These are phyloP conservation scores for Hyphopichia homilentoma DNA, from an alignment of 805 yeast species.

Conservation along the genomic window DNA sequence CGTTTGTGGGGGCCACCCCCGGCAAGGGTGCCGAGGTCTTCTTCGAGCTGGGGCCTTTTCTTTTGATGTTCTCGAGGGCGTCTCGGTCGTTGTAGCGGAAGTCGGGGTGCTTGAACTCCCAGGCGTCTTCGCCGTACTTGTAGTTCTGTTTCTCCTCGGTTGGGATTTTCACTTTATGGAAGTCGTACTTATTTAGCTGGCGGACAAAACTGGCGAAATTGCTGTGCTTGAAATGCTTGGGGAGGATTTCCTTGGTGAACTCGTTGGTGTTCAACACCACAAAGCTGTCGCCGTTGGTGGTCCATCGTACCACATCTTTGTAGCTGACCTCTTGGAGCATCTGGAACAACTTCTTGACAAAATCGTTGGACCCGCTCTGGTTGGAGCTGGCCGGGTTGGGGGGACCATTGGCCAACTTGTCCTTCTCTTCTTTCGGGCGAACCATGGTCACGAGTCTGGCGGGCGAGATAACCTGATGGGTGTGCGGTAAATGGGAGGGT, in stretches of 20 bases:
- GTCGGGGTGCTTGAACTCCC: constrained; percentile 95
- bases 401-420: constrained; percentile 1
- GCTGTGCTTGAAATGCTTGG: constrained; percentile 91
- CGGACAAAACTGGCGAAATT: constrained; percentile 95
- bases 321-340: constrained; percentile 85
- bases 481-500: too few species aligned
- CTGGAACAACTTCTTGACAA: constrained; percentile 72
- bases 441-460: too few species aligned
- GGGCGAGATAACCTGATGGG: too few species aligned
- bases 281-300: constrained; percentile 78
- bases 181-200: constrained; percentile 93
- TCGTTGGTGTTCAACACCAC: constrained; percentile 87
- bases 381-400: constrained; percentile 23
- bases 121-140: constrained; percentile 72
- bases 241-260: constrained; percentile 83
- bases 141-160: constrained; percentile 51
- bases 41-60: constrained; percentile 67
- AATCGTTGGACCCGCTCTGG: constrained; percentile 63
- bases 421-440: neutral
- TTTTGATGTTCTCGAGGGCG: constrained; percentile 80
- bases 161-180: constrained; percentile 85
- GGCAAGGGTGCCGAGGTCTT: constrained; percentile 20
- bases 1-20: constrained; percentile 17
- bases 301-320: constrained; percentile 79
- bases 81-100: constrained; percentile 72